phyloP scores from a whole-genome alignment of 441 rosid species.

The Sinapis alba region DNA sequence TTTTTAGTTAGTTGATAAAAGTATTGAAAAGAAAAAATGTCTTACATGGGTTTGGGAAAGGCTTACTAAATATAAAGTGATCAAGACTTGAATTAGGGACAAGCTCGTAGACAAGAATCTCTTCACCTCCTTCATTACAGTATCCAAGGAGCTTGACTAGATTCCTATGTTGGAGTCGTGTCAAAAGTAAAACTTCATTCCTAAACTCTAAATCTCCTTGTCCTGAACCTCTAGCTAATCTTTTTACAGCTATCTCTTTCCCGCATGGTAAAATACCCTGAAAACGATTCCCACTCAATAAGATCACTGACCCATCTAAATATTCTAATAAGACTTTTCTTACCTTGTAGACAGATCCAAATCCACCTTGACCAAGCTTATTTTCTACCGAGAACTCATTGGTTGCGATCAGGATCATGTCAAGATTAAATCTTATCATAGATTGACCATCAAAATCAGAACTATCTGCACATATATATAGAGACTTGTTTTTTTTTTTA shows the following conservation, averaged over 20 bases:
- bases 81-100: slow-evolving; percentile 54
- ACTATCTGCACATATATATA: slow-evolving; percentile 20
- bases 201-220: slow-evolving; percentile 54
- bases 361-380: slow-evolving; percentile 37
- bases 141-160: slow-evolving; percentile 55
- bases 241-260: slow-evolving; percentile 48
- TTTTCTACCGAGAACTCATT: slow-evolving; percentile 33
- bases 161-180: slow-evolving; percentile 55
- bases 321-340: not conserved
- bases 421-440: slow-evolving; percentile 31
- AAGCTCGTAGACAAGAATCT: slow-evolving; percentile 50
- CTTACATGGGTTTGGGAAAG: not conserved
- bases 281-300: not conserved
- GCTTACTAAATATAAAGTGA: slow-evolving; percentile 46
- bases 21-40: not conserved
- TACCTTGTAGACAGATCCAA: slow-evolving; percentile 30
- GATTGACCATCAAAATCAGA: slow-evolving; percentile 14
- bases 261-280: slow-evolving; percentile 51
- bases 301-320: slow-evolving; percentile 2
- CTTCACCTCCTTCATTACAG: slow-evolving; percentile 44
- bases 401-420: slow-evolving; percentile 20
- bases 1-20: not conserved
- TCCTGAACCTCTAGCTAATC: slow-evolving; percentile 41
- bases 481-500: too few species aligned
- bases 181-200: slow-evolving; percentile 50